A percentile compares a stretch with the other conserved stretches of the same genome.
Evolutionary conservation across 2,329 filamentous ascomycete species (phyloP).

Genomic region (Hymenoscyphus infarciens): DNA sequence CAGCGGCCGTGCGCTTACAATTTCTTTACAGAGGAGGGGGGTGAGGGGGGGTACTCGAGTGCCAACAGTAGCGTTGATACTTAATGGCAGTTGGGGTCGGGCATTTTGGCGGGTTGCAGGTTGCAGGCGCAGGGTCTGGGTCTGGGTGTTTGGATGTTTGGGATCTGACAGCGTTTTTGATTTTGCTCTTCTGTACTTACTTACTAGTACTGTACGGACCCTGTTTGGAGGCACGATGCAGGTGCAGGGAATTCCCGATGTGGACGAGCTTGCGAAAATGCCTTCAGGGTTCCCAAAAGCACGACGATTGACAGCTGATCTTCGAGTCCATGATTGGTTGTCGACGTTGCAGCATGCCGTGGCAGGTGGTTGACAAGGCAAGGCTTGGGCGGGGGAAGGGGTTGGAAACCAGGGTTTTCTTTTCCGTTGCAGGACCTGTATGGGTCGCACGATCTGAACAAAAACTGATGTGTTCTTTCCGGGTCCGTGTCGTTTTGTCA

Average conservation of each 20-base stretch:
- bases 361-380: constrained; percentile 1
- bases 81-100: not conserved
- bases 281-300: not conserved
- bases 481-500: no score
- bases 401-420: not conserved
- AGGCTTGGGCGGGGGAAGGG: not conserved
- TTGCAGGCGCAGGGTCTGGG: not conserved
- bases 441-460: not conserved
- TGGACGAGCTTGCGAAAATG: constrained; percentile 8
- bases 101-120: constrained; percentile 1
- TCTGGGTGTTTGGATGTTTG: not conserved
- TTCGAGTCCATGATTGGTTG: not conserved
- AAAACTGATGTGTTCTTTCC: not conserved
- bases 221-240: not conserved
- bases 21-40: not conserved
- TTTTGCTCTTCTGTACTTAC: no score
- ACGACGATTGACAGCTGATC: not conserved
- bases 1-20: no score
- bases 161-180: not conserved
- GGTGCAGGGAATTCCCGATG: not conserved
- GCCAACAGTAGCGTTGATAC: not conserved
- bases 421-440: not conserved
- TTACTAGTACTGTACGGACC: no score
- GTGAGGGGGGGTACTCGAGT: not conserved
- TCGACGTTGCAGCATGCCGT: constrained; percentile 7